A percentile compares a stretch with the other conserved stretches of the same genome.
Conservation (phyloP, 1,139 yeast genomes). For the Taphrina communis region DNA sequence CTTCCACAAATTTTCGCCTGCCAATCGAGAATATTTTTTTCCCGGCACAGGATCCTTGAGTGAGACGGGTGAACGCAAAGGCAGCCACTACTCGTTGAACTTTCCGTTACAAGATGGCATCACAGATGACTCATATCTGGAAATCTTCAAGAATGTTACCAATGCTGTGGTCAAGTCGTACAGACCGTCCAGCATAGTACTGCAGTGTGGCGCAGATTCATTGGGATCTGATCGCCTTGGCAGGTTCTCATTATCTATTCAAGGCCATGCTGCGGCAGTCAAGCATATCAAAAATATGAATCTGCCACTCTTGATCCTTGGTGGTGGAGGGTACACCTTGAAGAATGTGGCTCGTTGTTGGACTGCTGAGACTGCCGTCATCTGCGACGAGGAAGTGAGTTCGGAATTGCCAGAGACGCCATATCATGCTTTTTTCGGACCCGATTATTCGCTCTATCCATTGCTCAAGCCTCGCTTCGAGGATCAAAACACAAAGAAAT, state of each 20-base stretch:
- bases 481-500: conserved; percentile 83
- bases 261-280: conserved; percentile 95
- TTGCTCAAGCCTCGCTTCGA: conserved; percentile 85
- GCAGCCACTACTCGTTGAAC: conserved; percentile 83
- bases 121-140: conserved; percentile 84
- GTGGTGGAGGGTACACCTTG: conserved; percentile 98
- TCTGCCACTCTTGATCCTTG: conserved; percentile 86
- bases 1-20: conserved; percentile 74
- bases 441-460: conserved; percentile 89
- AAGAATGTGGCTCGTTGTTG: conserved; percentile 91
- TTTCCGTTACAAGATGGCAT: conserved; percentile 92
- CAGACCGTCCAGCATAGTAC: conserved; percentile 88
- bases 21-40: conserved; percentile 86
- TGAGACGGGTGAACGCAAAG: conserved; percentile 87
- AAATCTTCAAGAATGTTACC: conserved; percentile 85
- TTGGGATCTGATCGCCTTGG: conserved; percentile 90
- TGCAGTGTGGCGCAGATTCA: conserved; percentile 92
- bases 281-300: conserved; percentile 85
- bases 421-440: conserved; percentile 86
- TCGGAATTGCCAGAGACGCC: conserved; percentile 82
- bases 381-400: conserved; percentile 77
- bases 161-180: conserved; percentile 86
- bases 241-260: conserved; percentile 87
- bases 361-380: conserved; percentile 91
- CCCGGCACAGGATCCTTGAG: conserved; percentile 94